These are phyloP conservation scores for Striga asiatica DNA, from an alignment of 257 asterid genomes.

Conservation along the genomic window DNA sequence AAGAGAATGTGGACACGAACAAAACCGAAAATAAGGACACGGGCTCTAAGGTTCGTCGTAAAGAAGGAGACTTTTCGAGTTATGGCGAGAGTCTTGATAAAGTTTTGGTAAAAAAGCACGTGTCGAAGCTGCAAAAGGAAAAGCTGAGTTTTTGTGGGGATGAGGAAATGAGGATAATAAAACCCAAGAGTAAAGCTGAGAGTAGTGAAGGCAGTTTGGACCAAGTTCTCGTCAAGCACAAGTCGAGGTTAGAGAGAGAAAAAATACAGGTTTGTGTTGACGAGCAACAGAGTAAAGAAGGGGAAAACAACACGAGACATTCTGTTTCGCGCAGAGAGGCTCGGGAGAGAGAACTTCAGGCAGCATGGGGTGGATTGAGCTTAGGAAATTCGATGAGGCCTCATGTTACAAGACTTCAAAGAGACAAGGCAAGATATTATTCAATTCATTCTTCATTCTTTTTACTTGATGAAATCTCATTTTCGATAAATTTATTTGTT, in stretches of 20 bases:
- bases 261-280: conserved; percentile 29
- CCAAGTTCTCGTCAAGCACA: conserved; percentile 55
- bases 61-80: no score
- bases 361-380: conserved; percentile 90
- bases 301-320: conserved; percentile 22
- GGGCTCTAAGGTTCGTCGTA: conserved; percentile 21
- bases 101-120: conserved; percentile 69
- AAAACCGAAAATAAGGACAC: conserved; percentile 13
- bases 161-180: conserved; percentile 26
- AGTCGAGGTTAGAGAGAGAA: conserved; percentile 54
- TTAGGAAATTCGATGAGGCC: conserved; percentile 77
- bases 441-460: not conserved
- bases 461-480: not conserved
- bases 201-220: conserved; percentile 44
- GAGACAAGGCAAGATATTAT: conserved; percentile 53
- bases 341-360: conserved; percentile 66
- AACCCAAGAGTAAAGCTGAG: conserved; percentile 24
- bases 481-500: not conserved
- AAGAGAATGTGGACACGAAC: conserved; percentile 50
- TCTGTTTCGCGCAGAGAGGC: conserved; percentile 54
- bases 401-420: conserved; percentile 71
- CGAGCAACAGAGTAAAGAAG: conserved; percentile 12
- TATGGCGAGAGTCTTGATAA: conserved; percentile 48
- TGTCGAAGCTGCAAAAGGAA: conserved; percentile 67
- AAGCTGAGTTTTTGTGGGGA: conserved; percentile 33